Conservation (phyloP, 176 grass and related monocot species). For the Paspalum notatum region DNA sequence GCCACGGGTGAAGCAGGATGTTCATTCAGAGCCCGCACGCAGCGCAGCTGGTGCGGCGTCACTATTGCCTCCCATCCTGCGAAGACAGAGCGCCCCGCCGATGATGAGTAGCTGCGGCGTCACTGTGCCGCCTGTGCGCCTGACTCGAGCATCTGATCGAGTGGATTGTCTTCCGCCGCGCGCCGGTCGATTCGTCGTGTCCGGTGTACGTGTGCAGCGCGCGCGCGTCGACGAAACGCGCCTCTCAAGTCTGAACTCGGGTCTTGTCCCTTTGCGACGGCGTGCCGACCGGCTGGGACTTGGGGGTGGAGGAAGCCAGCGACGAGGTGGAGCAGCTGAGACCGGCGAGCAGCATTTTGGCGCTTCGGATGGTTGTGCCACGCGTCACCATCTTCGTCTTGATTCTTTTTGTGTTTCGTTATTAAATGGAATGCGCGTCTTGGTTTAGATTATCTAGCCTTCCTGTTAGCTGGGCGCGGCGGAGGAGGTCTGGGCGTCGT, state of each 20-base stretch:
- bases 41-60: conserved; percentile 29
- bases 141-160: no score
- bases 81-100: background rate
- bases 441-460: background rate
- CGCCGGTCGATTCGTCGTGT: background rate
- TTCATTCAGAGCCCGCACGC: conserved; percentile 1
- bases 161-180: background rate
- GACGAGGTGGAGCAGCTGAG: background rate
- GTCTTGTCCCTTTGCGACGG: conserved; percentile 8
- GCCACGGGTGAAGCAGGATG: background rate
- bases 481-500: conserved; percentile 18
- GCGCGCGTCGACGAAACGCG: background rate
- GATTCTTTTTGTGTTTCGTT: no score
- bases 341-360: no score
- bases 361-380: background rate
- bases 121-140: no score
- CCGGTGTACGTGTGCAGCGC: background rate
- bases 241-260: background rate
- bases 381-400: no score
- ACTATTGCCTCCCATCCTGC: conserved; percentile 8
- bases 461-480: background rate
- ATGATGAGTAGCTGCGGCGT: conserved; percentile 9
- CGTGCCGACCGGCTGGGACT: background rate
- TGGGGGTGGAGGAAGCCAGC: background rate
- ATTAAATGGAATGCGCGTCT: no score